Conservation (phyloP, 2,329 filamentous ascomycete species). For the Clarireedia sp. region DNA sequence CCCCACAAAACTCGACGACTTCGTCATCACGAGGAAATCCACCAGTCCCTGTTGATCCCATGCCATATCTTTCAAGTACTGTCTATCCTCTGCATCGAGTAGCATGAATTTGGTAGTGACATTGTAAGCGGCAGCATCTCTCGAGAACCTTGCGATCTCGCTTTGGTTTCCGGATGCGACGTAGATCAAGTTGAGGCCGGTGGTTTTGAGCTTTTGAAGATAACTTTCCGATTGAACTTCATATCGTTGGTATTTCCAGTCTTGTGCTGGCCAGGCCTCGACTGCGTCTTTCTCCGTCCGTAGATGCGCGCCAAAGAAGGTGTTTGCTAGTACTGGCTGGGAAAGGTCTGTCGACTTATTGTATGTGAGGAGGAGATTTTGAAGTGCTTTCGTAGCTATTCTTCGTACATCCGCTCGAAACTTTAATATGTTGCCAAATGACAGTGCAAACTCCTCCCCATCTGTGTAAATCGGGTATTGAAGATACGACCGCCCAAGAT, state of each 20-base stretch:
- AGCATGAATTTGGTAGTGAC: slow-evolving; percentile 36
- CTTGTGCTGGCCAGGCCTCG: slow-evolving; percentile 14
- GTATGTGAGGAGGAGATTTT: slow-evolving; percentile 11
- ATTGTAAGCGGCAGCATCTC: slow-evolving; percentile 29
- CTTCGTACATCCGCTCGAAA: slow-evolving; percentile 16
- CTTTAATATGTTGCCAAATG: slow-evolving; percentile 23
- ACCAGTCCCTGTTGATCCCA: slow-evolving; percentile 42
- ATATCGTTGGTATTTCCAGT: slow-evolving; percentile 16
- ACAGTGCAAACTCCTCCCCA: slow-evolving; percentile 14
- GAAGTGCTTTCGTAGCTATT: slow-evolving; percentile 20
- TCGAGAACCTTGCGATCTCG: slow-evolving; percentile 32
- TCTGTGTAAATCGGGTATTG: slow-evolving; percentile 20
- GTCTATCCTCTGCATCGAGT: slow-evolving; percentile 30
- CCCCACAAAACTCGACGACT: slow-evolving; percentile 36
- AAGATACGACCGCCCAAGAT: slow-evolving; percentile 19
- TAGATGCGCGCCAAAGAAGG: slow-evolving; percentile 22
- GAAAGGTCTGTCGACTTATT: slow-evolving; percentile 4
- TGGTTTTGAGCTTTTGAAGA: slow-evolving; percentile 27
- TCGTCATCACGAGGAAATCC: slow-evolving; percentile 41
- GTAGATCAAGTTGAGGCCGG: slow-evolving; percentile 31
- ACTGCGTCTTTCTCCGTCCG: slow-evolving; percentile 22
- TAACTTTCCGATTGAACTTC: slow-evolving; percentile 31
- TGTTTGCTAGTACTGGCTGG: slow-evolving; percentile 7
- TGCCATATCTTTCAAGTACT: slow-evolving; percentile 30
- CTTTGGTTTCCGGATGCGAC: slow-evolving; percentile 35